Evolutionary conservation across 176 grass and related monocot species (phyloP), one percentile per base, ranked within the genome.

Genomic region (Carex kokanica): DNA sequence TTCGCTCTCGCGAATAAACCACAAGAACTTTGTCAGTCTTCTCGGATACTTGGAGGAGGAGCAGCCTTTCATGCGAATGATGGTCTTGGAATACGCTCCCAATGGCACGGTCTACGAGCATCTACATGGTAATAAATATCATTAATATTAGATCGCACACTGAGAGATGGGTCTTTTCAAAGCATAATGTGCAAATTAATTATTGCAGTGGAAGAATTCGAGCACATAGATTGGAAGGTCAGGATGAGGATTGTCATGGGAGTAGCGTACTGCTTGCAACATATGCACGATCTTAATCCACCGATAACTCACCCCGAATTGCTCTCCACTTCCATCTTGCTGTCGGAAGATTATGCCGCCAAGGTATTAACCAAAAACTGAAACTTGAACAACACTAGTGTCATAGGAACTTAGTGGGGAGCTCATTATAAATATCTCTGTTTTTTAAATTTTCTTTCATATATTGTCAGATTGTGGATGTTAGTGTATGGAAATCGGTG

Each of bases 41-140:
- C 89, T 99, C 78, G 96, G 93, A 57, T 99, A 93, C 83, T 96
- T 93, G 62, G 88, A 94, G 85, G 96, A 99, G 84, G 89, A 99
- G 72, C 78, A 92, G 18, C 97, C 97, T 83, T 99, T 96, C 88
- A 99, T 90, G 93, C 91, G 97, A 85, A 99, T 99, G 97, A 99
- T 99, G 97, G 97, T 99, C 41, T 85, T 96, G 81, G 97, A 99
- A 69, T 99, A 99, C 51, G 89, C 89, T 27, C 79, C 83, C 14
- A 99, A 99, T 86, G 93, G 97, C 60, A 93, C 97, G 58, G 82
- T 99, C 45, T 93, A 90, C 45, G 97, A 99, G 64, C 93, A 99
- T 91, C 93, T 99, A 67, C 93, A 99, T 67, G 85, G 97, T 99
- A 90, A 87, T 64, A 88, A 4, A 71, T 69, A 2, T 79, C 47